Conservation (phyloP, 2,329 filamentous ascomycete genomes). For the Penicillium occitanis region DNA sequence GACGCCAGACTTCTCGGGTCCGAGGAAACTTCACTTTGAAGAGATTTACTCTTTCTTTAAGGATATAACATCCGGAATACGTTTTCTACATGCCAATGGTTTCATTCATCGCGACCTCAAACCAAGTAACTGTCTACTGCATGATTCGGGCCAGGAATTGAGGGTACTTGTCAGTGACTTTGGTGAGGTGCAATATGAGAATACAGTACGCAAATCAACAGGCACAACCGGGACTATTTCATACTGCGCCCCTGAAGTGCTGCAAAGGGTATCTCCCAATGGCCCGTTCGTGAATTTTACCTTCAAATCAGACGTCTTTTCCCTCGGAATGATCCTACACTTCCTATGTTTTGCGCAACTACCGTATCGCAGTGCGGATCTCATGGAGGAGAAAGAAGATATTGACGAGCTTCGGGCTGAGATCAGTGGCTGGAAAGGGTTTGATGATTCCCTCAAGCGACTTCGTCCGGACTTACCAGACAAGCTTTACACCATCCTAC, state of each 20-base stretch:
- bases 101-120: constrained; percentile 97
- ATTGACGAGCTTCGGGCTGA: constrained; percentile 80
- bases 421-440: constrained; percentile 83
- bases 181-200: constrained; percentile 88
- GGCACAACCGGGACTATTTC: constrained; percentile 95
- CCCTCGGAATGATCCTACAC: constrained; percentile 95
- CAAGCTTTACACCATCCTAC: constrained; percentile 80
- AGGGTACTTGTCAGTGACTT: constrained; percentile 94
- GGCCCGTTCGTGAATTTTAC: constrained; percentile 90
- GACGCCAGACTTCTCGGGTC: constrained; percentile 54
- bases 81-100: constrained; percentile 83
- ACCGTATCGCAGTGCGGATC: constrained; percentile 81
- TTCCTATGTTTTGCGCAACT: constrained; percentile 94
- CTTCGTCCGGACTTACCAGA: constrained; percentile 79
- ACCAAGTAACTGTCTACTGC: constrained; percentile 89
- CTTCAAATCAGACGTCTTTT: constrained; percentile 97
- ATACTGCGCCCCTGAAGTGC: constrained; percentile 93
- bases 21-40: constrained; percentile 69
- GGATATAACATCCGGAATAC: constrained; percentile 88
- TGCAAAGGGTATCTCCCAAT: constrained; percentile 61
- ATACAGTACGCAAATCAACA: constrained; percentile 78
- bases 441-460: constrained; percentile 68
- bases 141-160: constrained; percentile 68
- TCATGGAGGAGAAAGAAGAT: constrained; percentile 78
- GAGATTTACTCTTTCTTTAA: constrained; percentile 97